phyloP scores from a whole-genome alignment of 371 early-diverging fungal genomes.

The Mucor saturninus region DNA sequence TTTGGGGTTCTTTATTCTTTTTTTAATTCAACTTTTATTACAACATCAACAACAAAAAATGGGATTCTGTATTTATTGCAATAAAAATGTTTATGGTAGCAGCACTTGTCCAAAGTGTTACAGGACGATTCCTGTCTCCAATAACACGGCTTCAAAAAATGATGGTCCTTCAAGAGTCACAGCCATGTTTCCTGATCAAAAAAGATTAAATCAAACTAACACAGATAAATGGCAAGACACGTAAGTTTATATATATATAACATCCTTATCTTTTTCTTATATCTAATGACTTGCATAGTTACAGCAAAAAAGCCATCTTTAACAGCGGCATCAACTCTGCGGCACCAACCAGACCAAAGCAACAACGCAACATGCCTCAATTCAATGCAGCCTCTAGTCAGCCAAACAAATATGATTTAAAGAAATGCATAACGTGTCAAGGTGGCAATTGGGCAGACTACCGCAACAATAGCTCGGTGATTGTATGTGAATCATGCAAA shows the following conservation, averaged over 20 bases:
- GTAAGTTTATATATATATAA: conserved; percentile 9
- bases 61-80: conserved; percentile 34
- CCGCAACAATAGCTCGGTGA: not conserved
- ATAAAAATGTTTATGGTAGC: conserved; percentile 23
- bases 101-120: conserved; percentile 28
- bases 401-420: not conserved
- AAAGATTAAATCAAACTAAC: conserved; percentile 14
- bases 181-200: conserved; percentile 15
- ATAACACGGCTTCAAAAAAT: not conserved
- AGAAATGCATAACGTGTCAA: conserved; percentile 1
- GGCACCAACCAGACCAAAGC: conserved; percentile 16
- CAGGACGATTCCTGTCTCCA: conserved; percentile 9
- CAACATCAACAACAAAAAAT: conserved; percentile 10
- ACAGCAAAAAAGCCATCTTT: conserved; percentile 33
- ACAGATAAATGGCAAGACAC: conserved; percentile 37
- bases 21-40: conserved; percentile 2
- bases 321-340: conserved; percentile 8
- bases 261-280: not conserved
- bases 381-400: not conserved
- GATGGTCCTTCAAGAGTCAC: conserved; percentile 8
- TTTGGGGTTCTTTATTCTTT: not conserved
- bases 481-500: conserved; percentile 1
- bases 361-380: conserved; percentile 23
- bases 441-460: not conserved
- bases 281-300: conserved; percentile 4